Evolutionary conservation across 306 rosid genomes (phyloP).

Genomic region (Urtica urens): DNA sequence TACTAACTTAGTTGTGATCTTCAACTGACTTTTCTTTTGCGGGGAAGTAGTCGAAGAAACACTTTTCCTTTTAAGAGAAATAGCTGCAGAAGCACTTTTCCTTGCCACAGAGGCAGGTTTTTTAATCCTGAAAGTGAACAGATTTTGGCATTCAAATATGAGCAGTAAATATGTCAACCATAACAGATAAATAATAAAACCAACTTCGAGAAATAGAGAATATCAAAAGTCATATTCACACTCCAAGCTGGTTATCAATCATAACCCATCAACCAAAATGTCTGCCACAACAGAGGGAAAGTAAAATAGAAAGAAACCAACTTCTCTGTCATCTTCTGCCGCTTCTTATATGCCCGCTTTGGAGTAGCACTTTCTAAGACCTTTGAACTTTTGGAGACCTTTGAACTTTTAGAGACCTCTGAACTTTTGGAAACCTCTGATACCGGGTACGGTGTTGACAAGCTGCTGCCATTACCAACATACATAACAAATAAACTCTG

Average conservation of each 20-base stretch:
- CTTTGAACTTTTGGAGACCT: conserved; percentile 35
- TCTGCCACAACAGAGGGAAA: neutral
- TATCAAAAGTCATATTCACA: too few species aligned
- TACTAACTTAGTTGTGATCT: conserved; percentile 64
- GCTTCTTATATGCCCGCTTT: conserved; percentile 23
- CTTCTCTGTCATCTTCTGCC: conserved; percentile 44
- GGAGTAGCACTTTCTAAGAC: conserved; percentile 42
- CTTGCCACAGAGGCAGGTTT: conserved; percentile 40
- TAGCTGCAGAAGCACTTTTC: conserved; percentile 29
- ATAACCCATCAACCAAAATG: neutral
- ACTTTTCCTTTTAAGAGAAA: conserved; percentile 35
- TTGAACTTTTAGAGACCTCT: too few species aligned
- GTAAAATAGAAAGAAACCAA: conserved; percentile 30
- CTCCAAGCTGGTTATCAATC: neutral
- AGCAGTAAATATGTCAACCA: too few species aligned
- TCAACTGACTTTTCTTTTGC: conserved; percentile 61
- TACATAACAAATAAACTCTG: neutral
- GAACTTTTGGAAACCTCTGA: too few species aligned
- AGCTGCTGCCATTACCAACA: conserved; percentile 17
- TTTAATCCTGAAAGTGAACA: conserved; percentile 52
- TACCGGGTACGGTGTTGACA: conserved; percentile 40
- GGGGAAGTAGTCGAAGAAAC: conserved; percentile 35
- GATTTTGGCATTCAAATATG: too few species aligned
- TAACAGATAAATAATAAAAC: too few species aligned
- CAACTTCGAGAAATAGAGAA: too few species aligned